phyloP scores from a whole-genome alignment of 768 basidiomycete species.

The Grammothele lineata region DNA sequence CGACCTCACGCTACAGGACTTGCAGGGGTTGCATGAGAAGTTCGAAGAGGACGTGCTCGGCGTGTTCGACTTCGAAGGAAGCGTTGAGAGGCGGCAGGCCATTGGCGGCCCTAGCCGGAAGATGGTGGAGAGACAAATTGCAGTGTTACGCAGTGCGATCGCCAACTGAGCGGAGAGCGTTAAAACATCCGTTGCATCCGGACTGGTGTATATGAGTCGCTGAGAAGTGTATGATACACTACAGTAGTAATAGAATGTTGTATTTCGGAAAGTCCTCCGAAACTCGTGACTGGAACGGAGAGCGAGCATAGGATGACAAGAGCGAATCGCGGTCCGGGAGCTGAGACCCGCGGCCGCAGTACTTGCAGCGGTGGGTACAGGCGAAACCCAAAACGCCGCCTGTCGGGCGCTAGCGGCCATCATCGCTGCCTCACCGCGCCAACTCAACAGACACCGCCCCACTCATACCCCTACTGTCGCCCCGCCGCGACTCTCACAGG shows the following conservation, averaged over 20 bases:
- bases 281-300: no score
- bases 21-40: constrained; percentile 64
- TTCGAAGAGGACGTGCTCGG: constrained; percentile 79
- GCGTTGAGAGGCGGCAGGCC: constrained; percentile 86
- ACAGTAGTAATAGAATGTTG: no score
- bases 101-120: constrained; percentile 87
- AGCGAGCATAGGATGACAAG: no score
- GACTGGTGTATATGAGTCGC: no score
- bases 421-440: constrained; percentile 2
- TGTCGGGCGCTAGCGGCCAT: constrained; percentile 11
- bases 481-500: constrained; percentile 5
- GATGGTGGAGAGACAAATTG: constrained; percentile 84
- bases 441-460: constrained; percentile 15
- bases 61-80: constrained; percentile 94
- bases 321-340: no score
- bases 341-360: no score
- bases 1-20: constrained; percentile 77
- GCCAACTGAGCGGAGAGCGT: constrained; percentile 21
- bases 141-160: constrained; percentile 63
- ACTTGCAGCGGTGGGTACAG: no score
- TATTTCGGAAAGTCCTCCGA: no score
- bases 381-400: no score
- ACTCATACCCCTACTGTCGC: constrained; percentile 1
- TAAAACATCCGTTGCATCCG: no score
- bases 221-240: no score